Evolutionary conservation across 2,329 filamentous ascomycete species (phyloP).

Genomic region (Pseudocercospora musae): DNA sequence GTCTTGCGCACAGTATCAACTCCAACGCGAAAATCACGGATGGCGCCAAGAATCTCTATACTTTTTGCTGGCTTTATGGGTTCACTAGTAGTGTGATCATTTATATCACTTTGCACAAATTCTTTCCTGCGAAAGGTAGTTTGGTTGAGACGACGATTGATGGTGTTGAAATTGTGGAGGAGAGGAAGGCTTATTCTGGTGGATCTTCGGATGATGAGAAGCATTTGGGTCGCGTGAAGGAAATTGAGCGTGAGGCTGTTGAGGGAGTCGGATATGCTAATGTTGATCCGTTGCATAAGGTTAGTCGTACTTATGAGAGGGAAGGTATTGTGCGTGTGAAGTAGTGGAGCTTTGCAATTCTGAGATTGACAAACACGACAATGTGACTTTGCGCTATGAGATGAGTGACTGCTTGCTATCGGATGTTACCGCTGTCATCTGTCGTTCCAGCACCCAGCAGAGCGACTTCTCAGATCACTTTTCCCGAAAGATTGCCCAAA

Average conservation of each 20-base stretch:
- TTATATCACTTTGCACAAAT: slow-evolving; percentile 49
- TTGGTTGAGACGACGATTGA: slow-evolving; percentile 37
- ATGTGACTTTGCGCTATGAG: too few relatives aligned
- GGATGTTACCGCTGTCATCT: too few relatives aligned
- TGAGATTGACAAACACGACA: too few relatives aligned
- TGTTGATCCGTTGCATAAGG: slow-evolving; percentile 17
- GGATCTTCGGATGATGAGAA: slow-evolving; percentile 10
- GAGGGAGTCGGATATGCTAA: slow-evolving; percentile 17
- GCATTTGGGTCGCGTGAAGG: slow-evolving; percentile 12
- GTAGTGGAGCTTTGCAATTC: too few relatives aligned
- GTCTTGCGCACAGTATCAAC: slow-evolving; percentile 46
- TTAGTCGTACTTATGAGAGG: slow-evolving; percentile 13
- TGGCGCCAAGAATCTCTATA: slow-evolving; percentile 54
- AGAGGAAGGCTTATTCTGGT: slow-evolving; percentile 6
- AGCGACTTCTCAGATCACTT: too few relatives aligned
- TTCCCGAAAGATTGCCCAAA: too few relatives aligned
- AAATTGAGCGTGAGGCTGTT: slow-evolving; percentile 6
- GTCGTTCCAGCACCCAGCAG: too few relatives aligned
- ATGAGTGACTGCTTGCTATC: too few relatives aligned
- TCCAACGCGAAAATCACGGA: slow-evolving; percentile 39
- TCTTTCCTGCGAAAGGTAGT: slow-evolving; percentile 48
- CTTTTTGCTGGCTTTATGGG: slow-evolving; percentile 62
- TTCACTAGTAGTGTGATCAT: slow-evolving; percentile 55
- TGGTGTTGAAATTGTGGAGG: slow-evolving; percentile 11
- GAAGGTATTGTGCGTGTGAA: neutral